Base-by-base conservation (phyloP, 257 asterid species). In the Nicotiana tabacum region DNA sequence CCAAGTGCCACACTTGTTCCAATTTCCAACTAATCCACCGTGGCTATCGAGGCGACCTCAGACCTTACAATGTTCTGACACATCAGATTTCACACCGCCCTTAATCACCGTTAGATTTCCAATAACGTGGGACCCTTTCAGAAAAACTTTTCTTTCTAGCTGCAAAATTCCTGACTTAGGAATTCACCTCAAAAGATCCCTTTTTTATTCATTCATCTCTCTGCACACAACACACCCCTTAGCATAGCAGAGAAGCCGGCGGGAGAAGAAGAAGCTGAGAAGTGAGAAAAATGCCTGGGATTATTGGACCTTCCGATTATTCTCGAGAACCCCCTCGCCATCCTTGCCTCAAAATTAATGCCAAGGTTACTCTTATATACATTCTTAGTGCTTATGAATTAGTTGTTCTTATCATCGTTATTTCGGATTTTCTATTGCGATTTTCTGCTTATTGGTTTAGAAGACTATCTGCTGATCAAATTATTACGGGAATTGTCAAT, bases 261-360 rank as follows among this genome's bases (percentile, higher is more conserved):
- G 30, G 55, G 3, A 4, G n/a, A 39, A 3, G 58, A 43, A 43
- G 30, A 21, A 21, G 7, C 2, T 24, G 79, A 72, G 8, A n/a
- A 56, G 30, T n/a, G 53, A 79, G 83, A 83, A 81, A 96, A 81
- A 96, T 96, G 99, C 98, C 98, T 5, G 99, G 99, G 77, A 65
- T 92, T 29, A 85, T 56, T 27, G 98, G 89, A 51, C 99, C 98
- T 32, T 92, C 97, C 33, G 96, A 96, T 91, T 96, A 96, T 70
- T 83, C 87, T 33, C 89, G 88, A 76, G 98, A 96, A 74, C 99
- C 99, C 69, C 85, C 88, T 68, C 99, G 98, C 51, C 97, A 96
- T 80, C 95, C 95, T 84, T 82, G 83, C 57, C 98, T 96, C 81
- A 83, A 81, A 3, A 83, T 96, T 82, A 96, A 96, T 88, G 43